Base-by-base conservation (phyloP, 2,329 filamentous ascomycete species). In the Scedosporium apiospermum region DNA sequence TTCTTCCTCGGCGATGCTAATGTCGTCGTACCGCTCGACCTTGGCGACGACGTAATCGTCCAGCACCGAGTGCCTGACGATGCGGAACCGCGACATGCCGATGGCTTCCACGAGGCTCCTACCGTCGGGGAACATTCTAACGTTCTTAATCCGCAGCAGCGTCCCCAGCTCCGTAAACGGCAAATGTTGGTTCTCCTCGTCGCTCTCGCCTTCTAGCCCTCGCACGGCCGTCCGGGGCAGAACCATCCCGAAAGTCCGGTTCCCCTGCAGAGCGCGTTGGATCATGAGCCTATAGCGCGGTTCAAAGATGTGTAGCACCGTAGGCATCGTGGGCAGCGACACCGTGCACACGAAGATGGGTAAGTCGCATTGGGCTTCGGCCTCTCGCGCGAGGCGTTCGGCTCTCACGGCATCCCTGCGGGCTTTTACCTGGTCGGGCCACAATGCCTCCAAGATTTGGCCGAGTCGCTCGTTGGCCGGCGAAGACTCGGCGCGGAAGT, bases 231-330 rank as follows among this genome's bases (percentile, higher is more conserved):
- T 18, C 67, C 88, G 89, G 65, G 87, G 86, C 69, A 90, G 82
- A 18, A 96, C 82, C 89, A 96, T 96, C 26, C 93, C 93, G 69
- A 97, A 96, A 26, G 85, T 89, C 14, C 84, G 80, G 64, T 88
- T 84, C 0, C 86, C 85, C 65, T 92, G 88, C 61, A 96, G 77
- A 0, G 86, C 88, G 42, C 91, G 84, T 57, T 88, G 83, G 44
- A 96, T 88, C 91, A 96, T 95, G n/a, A 95, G 79, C 6, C 91
- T 85, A 71, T 96, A 96, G 6, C 90, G 83, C n/a, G 90, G 90
- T 72, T 96, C 93, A 70, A 96, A 96, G n/a, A 97, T 84, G 68
- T 96, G 90, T 3, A 96, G 77, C 67, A 95, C 95, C 0, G 90
- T 93, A 0, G 89, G 91, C 84, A 93, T 91, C 1, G 82, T 80